These are phyloP conservation scores for Lavandula angustifolia DNA, from an alignment of 257 asterid genomes.

Conservation along the genomic window DNA sequence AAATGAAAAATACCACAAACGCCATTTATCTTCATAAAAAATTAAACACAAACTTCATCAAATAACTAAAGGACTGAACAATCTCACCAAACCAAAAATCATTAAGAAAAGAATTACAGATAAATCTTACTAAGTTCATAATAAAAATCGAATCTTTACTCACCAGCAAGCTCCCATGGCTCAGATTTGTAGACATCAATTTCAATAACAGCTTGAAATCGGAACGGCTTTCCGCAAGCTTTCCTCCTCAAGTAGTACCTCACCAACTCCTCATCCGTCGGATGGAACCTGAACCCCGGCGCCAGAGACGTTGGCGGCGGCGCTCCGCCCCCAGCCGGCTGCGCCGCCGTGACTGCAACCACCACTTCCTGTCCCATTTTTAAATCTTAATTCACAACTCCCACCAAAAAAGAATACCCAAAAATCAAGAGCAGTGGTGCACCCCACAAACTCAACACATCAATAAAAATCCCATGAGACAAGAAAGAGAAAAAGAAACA, in stretches of 20 bases:
- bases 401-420: constrained; percentile 5
- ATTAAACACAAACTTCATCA: background rate
- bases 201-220: constrained; percentile 85
- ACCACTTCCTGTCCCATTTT: constrained; percentile 60
- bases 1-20: background rate
- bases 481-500: background rate
- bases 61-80: background rate
- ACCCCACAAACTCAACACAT: constrained; percentile 33
- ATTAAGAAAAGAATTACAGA: background rate
- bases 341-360: constrained; percentile 36
- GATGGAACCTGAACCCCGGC: background rate
- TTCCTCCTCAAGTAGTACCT: constrained; percentile 46
- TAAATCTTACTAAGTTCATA: background rate
- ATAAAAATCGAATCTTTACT: constrained; percentile 2
- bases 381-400: constrained; percentile 5
- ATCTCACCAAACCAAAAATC: background rate
- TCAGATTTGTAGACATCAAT: constrained; percentile 98
- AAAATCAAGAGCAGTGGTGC: constrained; percentile 22
- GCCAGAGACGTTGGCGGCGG: background rate
- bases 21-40: background rate
- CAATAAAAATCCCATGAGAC: constrained; percentile 22
- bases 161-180: constrained; percentile 93
- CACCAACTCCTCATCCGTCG: background rate
- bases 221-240: constrained; percentile 76
- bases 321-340: constrained; percentile 32